Evolutionary conservation across 2,329 filamentous ascomycete genomes (phyloP).

Genomic region (Alternaria incomplexa): DNA sequence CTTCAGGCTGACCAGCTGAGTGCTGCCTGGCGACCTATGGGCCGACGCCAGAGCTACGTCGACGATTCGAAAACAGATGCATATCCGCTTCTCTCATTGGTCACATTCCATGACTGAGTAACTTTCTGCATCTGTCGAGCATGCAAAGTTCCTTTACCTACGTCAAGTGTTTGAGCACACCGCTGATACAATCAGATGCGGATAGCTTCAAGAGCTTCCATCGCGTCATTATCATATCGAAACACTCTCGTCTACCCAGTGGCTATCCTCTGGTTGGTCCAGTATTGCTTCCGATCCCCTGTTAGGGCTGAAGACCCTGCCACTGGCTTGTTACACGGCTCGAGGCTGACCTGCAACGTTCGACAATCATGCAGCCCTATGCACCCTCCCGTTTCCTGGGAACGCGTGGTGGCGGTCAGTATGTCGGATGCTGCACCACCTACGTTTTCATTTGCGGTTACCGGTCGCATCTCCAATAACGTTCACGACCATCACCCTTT

Average conservation of each 20-base stretch:
- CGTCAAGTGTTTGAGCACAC: conserved; percentile 7
- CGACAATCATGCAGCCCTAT: conserved; percentile 42
- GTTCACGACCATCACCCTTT: not conserved
- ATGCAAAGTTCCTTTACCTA: not conserved
- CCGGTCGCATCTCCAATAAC: conserved; percentile 5
- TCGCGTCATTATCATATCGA: not conserved
- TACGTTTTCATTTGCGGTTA: not conserved
- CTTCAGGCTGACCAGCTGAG: conserved; percentile 36
- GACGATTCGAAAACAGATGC: not conserved
- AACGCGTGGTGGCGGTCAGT: conserved; percentile 35
- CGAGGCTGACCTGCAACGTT: conserved; percentile 37
- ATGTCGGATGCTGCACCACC: conserved; percentile 33
- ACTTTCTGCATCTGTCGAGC: conserved; percentile 10
- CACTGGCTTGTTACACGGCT: conserved; percentile 15
- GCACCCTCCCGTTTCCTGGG: conserved; percentile 34
- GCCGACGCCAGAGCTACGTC: conserved; percentile 5
- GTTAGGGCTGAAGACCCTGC: conserved; percentile 8
- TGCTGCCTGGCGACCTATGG: conserved; percentile 17
- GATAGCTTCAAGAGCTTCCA: not conserved
- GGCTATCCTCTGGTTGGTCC: not conserved
- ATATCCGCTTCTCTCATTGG: not conserved
- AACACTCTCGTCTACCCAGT: not conserved
- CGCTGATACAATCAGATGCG: conserved; percentile 1
- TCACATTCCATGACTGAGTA: conserved; percentile 4
- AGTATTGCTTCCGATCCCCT: conserved; percentile 7